Conservation (phyloP, 345 rosid genomes). For the Excoecaria agallocha region DNA sequence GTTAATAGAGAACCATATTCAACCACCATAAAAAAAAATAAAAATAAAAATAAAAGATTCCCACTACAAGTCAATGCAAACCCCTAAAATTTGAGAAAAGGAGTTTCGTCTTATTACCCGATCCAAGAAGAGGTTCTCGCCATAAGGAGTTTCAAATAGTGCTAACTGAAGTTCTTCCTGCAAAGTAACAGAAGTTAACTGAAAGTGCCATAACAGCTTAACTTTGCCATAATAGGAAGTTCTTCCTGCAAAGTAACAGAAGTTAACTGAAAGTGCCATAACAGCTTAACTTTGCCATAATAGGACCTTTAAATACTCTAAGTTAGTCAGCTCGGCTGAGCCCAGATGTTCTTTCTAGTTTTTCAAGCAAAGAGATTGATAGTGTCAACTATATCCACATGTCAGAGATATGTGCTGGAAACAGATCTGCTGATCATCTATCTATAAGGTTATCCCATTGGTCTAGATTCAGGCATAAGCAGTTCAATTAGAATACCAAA, state of each 20-base stretch:
- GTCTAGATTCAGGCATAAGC: neutral
- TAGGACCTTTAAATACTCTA: neutral
- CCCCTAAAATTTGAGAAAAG: neutral
- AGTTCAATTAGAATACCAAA: neutral
- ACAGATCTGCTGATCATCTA: neutral
- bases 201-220: neutral
- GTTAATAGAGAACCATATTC: neutral
- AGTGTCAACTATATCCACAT: neutral
- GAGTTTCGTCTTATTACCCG: slow-evolving; percentile 48
- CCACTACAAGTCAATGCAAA: neutral
- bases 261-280: neutral
- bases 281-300: neutral
- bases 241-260: slow-evolving; percentile 58
- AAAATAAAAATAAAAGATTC: neutral
- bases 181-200: slow-evolving; percentile 11
- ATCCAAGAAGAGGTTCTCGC: slow-evolving; percentile 82
- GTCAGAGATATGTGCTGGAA: neutral
- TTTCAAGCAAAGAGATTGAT: neutral
- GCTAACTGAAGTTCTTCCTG: slow-evolving; percentile 92
- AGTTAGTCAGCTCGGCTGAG: neutral
- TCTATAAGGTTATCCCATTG: neutral
- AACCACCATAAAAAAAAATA: neutral
- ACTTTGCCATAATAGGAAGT: slow-evolving; percentile 44
- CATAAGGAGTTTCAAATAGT: slow-evolving; percentile 48
- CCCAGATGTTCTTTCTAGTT: neutral